Evolutionary conservation across 768 basidiomycete species (phyloP), one percentile per base, ranked within the genome.

Genomic region (Bullera alba): DNA sequence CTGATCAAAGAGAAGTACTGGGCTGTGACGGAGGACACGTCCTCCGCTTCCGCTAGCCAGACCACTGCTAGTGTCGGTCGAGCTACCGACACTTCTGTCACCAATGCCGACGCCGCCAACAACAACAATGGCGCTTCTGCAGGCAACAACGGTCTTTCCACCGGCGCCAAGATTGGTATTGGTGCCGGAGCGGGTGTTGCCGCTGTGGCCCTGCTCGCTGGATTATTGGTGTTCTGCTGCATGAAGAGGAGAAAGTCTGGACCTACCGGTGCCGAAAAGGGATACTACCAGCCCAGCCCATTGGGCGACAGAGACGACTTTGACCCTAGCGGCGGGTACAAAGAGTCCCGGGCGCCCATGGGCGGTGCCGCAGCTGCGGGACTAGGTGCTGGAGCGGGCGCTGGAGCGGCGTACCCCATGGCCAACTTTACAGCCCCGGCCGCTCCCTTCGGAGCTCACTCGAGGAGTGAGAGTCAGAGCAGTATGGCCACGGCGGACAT

Each of bases 1-100:
- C 69, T 78, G 55, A 75, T 77, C 61, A 75, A 74, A 42, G 64
- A 67, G 44, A 66, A 75, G 49, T 73, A 75, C 62, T 74, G 74
- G 63, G 56, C 48, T 16, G 42, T 46, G 5, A 58, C 63, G 14
- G 43, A 53, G 19, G 51, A 48, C 23, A 48, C 10, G 12, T 41
- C 38, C 12, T 12, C 12, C 38, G 38, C 12, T 41, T 8, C 54
- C 17, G 36, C 46, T n/a, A 48, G 32, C 21, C 17, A 54, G 1
- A 46, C 46, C 21, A 26, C 46, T n/a, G 25, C 42, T 14, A 37
- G 36, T 2, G 29, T 12, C 5, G 27, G 14, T 26, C 10, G 23
- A 12, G 27, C 6, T 10, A 43, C 6, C 12, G 19, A 12, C 12
- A 26, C 22, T 12, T 26, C 14, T 26, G 12, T 8, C 10, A 19